Evolutionary conservation across 2,329 filamentous ascomycete species (phyloP), one percentile per base, ranked within the genome.

Genomic region (Alternaria triticina): DNA sequence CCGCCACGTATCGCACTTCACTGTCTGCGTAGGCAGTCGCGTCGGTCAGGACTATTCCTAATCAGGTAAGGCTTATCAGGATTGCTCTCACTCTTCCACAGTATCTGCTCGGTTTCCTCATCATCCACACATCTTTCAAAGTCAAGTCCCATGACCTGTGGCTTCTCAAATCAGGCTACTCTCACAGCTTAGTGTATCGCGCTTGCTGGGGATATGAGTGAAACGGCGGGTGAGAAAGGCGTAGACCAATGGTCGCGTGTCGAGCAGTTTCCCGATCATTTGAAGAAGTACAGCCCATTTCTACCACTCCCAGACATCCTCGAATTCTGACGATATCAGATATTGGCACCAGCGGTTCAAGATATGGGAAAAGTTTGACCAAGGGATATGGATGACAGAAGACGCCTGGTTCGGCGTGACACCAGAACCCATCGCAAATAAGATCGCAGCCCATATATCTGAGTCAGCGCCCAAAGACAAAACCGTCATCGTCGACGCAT

Each of bases 381-480:
- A 94, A 62, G 95, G 94, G 59, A 87, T 99, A 69, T 91, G 89
- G 84, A 89, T 99, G 85, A 99, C 96, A 0, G 90, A 97, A 77
- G 91, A 95, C 81, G 91, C 94, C 57, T 99, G 96, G 96, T 99
- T 96, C 78, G 96, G 94, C 59, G 94, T 98, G 8, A 99, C 96
- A 0, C 94, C 96, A 13, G 95, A 99, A 79, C 91, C 92, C 5
- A 88, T 99, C 9, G 58, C 58, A 15, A 65, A 59, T 62, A 89
- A 90, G 81, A 93, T 97, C 57, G 93, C 94, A 15, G 76, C 85
- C 13, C 91, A 97, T 74, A 84, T 97, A 45, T 83, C 86, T 15
- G 82, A 84, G 61, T 84, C 84, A 47, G 83, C 85, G 23, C 83
- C 86, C 57, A 73, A 80, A 17, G 81, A 82, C 15, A 91, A 89